Evolutionary conservation across 257 asterid genomes (phyloP), one percentile per base, ranked within the genome.

Genomic region (Solanum piurae): DNA sequence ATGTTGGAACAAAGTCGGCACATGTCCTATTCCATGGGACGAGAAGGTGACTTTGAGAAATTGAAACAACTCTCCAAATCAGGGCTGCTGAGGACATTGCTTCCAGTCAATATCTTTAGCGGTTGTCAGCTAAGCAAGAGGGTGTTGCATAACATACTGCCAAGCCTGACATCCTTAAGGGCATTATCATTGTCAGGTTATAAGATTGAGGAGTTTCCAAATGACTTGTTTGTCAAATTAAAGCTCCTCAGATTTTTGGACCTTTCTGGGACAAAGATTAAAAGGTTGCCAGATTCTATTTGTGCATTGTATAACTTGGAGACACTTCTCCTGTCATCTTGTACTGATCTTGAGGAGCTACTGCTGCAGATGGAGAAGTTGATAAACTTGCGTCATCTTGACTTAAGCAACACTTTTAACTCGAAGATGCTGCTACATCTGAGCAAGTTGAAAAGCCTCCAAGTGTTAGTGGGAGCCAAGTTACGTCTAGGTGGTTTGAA

Each of bases 331-430:
- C 4, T 87, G 42, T 18, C 74, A 37, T 1, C 0, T 4, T 87
- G 89, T 18, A 0, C 2, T 29, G n/a, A 12, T 77, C 86, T 87
- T 27, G 12, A 0, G 14, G 79, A 87, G 86, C 42, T 87, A 55
- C 86, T 86, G 5, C 18, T 4, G 13, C 71, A 62, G 25, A 55
- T 77, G 58, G 49, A 31, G 16, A 58, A 20, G 2, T 38, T 87
- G 33, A 38, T 87, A 3, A 77, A 77, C 77, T 62, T 87, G 25
- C 74, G 12, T 7, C 80, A 60, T 12, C 86, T 87, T 2, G 89
- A 72, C 16, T 9, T 36, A 13, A 34, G 18, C 49, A 0, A 9
- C 9, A 73, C 18, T 18, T 0, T 0, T 73, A 0, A 0, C 11
- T 73, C 20, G 38, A 52, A 87, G 55, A 87, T 79, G 86, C 13